Evolutionary conservation across 1,284 basidiomycete genomes (phyloP).

Genomic region (Bjerkandera adusta): DNA sequence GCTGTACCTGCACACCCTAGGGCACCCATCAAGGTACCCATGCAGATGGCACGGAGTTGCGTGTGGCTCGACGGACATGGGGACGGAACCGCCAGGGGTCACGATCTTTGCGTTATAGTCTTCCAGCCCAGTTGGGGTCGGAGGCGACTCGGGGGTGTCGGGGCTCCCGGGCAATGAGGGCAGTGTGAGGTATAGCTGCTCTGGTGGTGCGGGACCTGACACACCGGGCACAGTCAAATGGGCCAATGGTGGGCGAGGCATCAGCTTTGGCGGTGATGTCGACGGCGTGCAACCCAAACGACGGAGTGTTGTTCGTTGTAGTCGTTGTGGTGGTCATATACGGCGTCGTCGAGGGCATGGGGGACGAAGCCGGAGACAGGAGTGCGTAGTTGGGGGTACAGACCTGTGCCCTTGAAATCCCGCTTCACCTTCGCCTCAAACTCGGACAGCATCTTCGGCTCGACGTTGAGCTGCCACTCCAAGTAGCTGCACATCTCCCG

Average conservation of each 20-base stretch:
- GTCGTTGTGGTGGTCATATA: conserved; percentile 24
- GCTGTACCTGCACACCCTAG: too few relatives aligned
- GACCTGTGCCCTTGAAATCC: conserved; percentile 56
- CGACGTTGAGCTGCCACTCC: conserved; percentile 87
- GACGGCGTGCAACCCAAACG: conserved; percentile 40
- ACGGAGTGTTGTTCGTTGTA: conserved; percentile 40
- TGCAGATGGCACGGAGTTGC: too few relatives aligned
- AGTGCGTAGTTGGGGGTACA: conserved; percentile 61
- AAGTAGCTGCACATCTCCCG: conserved; percentile 91
- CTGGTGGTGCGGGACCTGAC: conserved; percentile 14
- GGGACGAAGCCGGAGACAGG: conserved; percentile 50
- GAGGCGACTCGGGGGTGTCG: conserved; percentile 52
- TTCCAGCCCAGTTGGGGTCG: conserved; percentile 48
- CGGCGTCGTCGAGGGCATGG: conserved; percentile 45
- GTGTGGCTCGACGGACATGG: conserved; percentile 21
- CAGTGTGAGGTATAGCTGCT: conserved; percentile 22
- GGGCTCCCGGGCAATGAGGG: conserved; percentile 37
- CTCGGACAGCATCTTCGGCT: conserved; percentile 58
- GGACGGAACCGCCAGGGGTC: conserved; percentile 35
- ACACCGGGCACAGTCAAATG: conserved; percentile 5
- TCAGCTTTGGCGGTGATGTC: conserved; percentile 37
- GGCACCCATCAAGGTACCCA: too few relatives aligned
- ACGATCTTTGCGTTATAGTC: conserved; percentile 46
- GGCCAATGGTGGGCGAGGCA: conserved; percentile 4
- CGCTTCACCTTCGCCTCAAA: conserved; percentile 63